These are phyloP conservation scores for Vararia minispora DNA, from an alignment of 768 basidiomycete genomes.

Conservation along the genomic window DNA sequence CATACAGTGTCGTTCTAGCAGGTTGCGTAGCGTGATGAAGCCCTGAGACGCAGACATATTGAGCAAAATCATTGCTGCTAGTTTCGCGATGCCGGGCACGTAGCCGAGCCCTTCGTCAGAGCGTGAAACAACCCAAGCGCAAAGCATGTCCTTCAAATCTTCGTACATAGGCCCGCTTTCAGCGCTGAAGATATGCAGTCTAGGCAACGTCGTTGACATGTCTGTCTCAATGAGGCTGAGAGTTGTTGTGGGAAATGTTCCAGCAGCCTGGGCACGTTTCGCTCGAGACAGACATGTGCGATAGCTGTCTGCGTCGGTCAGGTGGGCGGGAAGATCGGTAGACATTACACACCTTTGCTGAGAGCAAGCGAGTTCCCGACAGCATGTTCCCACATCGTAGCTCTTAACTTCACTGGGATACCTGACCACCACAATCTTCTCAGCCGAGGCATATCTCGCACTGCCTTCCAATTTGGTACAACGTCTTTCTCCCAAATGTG, in stretches of 20 bases:
- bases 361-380: slow-evolving; percentile 76
- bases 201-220: slow-evolving; percentile 60
- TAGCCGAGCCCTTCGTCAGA: slow-evolving; percentile 79
- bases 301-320: slow-evolving; percentile 49
- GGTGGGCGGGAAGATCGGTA: slow-evolving; percentile 5
- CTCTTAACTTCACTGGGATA: slow-evolving; percentile 73
- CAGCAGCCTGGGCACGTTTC: slow-evolving; percentile 52
- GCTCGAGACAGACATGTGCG: slow-evolving; percentile 64
- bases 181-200: slow-evolving; percentile 69
- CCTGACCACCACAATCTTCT: slow-evolving; percentile 82
- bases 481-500: slow-evolving; percentile 71
- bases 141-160: slow-evolving; percentile 75
- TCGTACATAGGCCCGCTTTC: slow-evolving; percentile 69
- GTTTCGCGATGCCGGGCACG: slow-evolving; percentile 50
- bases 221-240: slow-evolving; percentile 64
- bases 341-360: slow-evolving; percentile 52
- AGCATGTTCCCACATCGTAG: slow-evolving; percentile 75
- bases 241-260: slow-evolving; percentile 54
- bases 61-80: slow-evolving; percentile 80
- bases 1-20: slow-evolving; percentile 77
- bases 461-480: slow-evolving; percentile 72
- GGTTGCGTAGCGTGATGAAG: slow-evolving; percentile 76
- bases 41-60: slow-evolving; percentile 69
- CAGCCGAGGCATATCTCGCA: slow-evolving; percentile 51
- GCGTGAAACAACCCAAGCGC: slow-evolving; percentile 81